phyloP scores from a whole-genome alignment of 2,329 filamentous ascomycete species.

The Phoma sp. region DNA sequence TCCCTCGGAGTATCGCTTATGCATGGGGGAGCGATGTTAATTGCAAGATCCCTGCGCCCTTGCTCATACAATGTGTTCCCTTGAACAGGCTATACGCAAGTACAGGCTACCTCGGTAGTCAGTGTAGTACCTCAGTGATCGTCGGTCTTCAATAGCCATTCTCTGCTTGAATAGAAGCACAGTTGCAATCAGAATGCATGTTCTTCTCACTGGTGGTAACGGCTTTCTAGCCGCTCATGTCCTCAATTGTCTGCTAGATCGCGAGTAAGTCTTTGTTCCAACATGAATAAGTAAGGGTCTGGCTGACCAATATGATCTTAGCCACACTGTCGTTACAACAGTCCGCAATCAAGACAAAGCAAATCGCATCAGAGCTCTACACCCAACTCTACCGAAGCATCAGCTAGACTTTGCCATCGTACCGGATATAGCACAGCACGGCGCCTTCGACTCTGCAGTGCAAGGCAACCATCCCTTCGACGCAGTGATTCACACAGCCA shows the following conservation, averaged over 20 bases:
- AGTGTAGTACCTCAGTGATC: too few species aligned
- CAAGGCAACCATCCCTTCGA: constrained; percentile 67
- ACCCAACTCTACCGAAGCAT: constrained; percentile 55
- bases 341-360: constrained; percentile 64
- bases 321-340: constrained; percentile 64
- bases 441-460: constrained; percentile 66
- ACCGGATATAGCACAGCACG: constrained; percentile 70
- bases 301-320: constrained; percentile 24
- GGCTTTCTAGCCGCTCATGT: constrained; percentile 68
- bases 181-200: constrained; percentile 2
- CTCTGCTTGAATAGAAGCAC: too few species aligned
- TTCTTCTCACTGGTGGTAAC: constrained; percentile 54
- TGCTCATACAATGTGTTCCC: too few species aligned
- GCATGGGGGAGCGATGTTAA: too few species aligned
- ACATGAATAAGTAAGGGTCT: background rate
- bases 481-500: constrained; percentile 57
- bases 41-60: too few species aligned
- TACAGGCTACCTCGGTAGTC: too few species aligned
- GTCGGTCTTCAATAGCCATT: too few species aligned
- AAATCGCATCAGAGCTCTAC: constrained; percentile 58
- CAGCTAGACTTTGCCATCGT: constrained; percentile 69
- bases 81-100: too few species aligned
- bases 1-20: constrained; percentile 4
- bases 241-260: constrained; percentile 60
- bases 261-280: constrained; percentile 41